These are phyloP conservation scores for Diaporthe humulicola DNA, from an alignment of 2,329 filamentous ascomycete genomes.

Conservation along the genomic window DNA sequence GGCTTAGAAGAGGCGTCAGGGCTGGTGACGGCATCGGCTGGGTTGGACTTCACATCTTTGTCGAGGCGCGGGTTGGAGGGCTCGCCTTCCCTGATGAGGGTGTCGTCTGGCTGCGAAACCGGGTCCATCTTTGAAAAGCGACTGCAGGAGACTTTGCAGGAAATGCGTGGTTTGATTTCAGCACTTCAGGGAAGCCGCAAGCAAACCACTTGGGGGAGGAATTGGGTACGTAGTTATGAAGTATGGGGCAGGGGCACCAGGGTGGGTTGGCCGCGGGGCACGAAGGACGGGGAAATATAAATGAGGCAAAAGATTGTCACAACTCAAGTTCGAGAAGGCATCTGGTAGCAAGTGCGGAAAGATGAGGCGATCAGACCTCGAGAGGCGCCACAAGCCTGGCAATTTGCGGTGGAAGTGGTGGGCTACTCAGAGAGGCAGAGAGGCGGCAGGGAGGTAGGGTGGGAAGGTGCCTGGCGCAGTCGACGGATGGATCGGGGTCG, in stretches of 20 bases:
- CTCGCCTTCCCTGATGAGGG: slow-evolving; percentile 32
- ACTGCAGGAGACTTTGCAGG: background rate
- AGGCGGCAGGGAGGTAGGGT: too few relatives aligned
- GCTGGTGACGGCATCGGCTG: background rate
- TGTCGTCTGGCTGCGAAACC: slow-evolving; percentile 7
- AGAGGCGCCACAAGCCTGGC: background rate
- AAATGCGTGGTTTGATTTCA: background rate
- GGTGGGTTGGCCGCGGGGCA: background rate
- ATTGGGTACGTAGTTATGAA: background rate
- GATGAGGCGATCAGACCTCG: background rate
- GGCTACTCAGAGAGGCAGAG: background rate
- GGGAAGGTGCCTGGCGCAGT: background rate
- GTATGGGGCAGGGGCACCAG: background rate
- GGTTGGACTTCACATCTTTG: slow-evolving; percentile 28
- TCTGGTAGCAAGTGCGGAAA: background rate
- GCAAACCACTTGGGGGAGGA: background rate
- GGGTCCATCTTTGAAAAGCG: slow-evolving; percentile 25
- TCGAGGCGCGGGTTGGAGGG: slow-evolving; percentile 11
- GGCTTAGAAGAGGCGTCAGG: slow-evolving; percentile 13
- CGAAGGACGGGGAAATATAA: background rate
- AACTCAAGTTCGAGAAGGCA: background rate
- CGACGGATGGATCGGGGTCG: background rate
- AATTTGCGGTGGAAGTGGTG: background rate
- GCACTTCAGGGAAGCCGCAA: background rate
- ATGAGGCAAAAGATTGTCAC: background rate